phyloP scores from a whole-genome alignment of 2,329 filamentous ascomycete species.

The Ophiostoma ips region DNA sequence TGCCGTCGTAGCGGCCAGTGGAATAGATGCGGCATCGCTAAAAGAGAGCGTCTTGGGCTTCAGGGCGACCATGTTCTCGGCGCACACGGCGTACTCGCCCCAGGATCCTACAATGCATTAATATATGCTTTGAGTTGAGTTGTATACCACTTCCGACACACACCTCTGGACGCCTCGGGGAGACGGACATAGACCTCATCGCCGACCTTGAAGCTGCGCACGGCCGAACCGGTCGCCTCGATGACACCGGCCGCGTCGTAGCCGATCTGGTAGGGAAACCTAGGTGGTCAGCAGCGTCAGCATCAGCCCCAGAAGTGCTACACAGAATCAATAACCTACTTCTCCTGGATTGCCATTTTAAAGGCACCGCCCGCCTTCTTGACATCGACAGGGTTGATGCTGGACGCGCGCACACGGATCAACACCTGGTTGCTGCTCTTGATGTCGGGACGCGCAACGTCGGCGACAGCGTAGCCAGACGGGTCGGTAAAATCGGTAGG shows the following conservation, averaged over 20 bases:
- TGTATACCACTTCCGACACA: too few species aligned
- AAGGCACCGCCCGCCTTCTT: constrained; percentile 19
- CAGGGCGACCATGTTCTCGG: neutral
- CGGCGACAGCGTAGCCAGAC: neutral
- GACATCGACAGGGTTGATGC: constrained; percentile 24
- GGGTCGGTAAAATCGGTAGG: neutral
- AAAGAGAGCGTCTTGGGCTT: constrained; percentile 1
- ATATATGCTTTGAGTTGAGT: too few species aligned
- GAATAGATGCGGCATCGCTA: constrained; percentile 2
- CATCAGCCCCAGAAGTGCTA: neutral
- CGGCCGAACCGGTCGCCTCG: constrained; percentile 17
- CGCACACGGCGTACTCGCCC: constrained; percentile 1
- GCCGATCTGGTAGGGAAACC: constrained; percentile 12
- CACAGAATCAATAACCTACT: neutral
- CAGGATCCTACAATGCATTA: too few species aligned
- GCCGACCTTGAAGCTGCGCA: constrained; percentile 19
- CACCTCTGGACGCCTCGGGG: constrained; percentile 6
- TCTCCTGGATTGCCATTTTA: neutral
- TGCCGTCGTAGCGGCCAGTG: neutral
- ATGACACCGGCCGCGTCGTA: constrained; percentile 20
- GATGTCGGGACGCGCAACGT: constrained; percentile 17
- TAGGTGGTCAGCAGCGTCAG: neutral
- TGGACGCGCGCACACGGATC: constrained; percentile 25
- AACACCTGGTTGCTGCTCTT: constrained; percentile 29
- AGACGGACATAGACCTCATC: constrained; percentile 26